Percentiles rank a stretch among this genome's conserved stretches.
Evolutionary conservation across 2,329 filamentous ascomycete genomes (phyloP).

Genomic region (Claviceps pazoutovae): DNA sequence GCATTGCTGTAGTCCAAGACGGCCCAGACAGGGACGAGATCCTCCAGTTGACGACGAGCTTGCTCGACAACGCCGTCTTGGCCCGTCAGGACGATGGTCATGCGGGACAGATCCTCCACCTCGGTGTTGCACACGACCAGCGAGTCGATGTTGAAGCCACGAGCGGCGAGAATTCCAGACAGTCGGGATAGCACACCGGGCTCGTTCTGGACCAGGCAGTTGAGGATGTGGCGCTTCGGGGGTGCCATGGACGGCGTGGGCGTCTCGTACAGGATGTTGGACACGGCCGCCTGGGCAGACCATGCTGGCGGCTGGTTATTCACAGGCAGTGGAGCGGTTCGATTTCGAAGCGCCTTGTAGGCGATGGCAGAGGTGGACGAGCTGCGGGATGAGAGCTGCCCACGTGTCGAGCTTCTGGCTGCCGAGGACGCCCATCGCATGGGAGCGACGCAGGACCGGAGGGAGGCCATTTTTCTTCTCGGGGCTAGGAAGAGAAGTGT

Average conservation of each 20-base stretch:
- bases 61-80: slow-evolving; percentile 97
- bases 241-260: slow-evolving; percentile 70
- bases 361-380: slow-evolving; percentile 86
- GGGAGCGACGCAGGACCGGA: slow-evolving; percentile 28
- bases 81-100: slow-evolving; percentile 95
- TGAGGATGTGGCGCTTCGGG: slow-evolving; percentile 88
- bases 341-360: slow-evolving; percentile 92
- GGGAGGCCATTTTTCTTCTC: slow-evolving; percentile 27
- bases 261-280: slow-evolving; percentile 97
- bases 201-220: slow-evolving; percentile 98
- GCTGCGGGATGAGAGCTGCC: slow-evolving; percentile 28
- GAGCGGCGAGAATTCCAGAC: slow-evolving; percentile 86
- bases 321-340: slow-evolving; percentile 72
- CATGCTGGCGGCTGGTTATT: slow-evolving; percentile 62
- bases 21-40: slow-evolving; percentile 95
- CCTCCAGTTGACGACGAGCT: slow-evolving; percentile 85
- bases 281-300: slow-evolving; percentile 89
- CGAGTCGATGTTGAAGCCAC: slow-evolving; percentile 98
- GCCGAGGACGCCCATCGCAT: slow-evolving; percentile 20
- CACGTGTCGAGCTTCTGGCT: slow-evolving; percentile 12
- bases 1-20: slow-evolving; percentile 91
- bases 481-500: neutral
- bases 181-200: slow-evolving; percentile 93
- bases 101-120: slow-evolving; percentile 88
- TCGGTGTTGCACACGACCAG: slow-evolving; percentile 96